Conservation (phyloP, 805 yeast species). For the Lipomyces chichibuensis region DNA sequence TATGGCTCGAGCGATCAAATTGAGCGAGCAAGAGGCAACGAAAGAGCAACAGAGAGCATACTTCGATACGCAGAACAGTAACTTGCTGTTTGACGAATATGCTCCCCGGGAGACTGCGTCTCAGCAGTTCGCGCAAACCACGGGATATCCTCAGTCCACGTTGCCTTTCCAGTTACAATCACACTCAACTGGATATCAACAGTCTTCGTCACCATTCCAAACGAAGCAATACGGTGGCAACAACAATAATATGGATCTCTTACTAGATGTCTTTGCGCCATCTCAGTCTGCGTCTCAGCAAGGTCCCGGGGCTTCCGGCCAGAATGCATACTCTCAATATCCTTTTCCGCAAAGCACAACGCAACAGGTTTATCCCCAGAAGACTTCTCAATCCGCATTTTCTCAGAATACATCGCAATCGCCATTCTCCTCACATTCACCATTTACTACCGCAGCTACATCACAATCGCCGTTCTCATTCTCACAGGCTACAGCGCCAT, state of each 20-base stretch:
- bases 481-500: background rate
- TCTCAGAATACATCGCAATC: background rate
- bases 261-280: constrained; percentile 18
- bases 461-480: constrained; percentile 1
- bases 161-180: constrained; percentile 3
- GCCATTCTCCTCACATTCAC: background rate
- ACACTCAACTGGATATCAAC: constrained; percentile 29
- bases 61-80: constrained; percentile 13
- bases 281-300: constrained; percentile 6
- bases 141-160: background rate
- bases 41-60: constrained; percentile 14
- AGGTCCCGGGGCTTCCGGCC: background rate
- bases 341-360: background rate
- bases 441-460: constrained; percentile 1
- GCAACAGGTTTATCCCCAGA: background rate
- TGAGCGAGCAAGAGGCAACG: constrained; percentile 71
- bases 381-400: background rate
- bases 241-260: constrained; percentile 16
- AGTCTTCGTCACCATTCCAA: background rate
- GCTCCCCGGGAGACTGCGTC: background rate
- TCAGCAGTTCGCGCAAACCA: background rate
- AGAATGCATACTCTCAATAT: background rate
- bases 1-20: constrained; percentile 67
- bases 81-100: constrained; percentile 19
- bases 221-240: background rate